Percentiles rank a stretch among this genome's conserved stretches.
phyloP scores from a whole-genome alignment of 2,329 filamentous ascomycete genomes.

The Apiospora kogelbergensis region DNA sequence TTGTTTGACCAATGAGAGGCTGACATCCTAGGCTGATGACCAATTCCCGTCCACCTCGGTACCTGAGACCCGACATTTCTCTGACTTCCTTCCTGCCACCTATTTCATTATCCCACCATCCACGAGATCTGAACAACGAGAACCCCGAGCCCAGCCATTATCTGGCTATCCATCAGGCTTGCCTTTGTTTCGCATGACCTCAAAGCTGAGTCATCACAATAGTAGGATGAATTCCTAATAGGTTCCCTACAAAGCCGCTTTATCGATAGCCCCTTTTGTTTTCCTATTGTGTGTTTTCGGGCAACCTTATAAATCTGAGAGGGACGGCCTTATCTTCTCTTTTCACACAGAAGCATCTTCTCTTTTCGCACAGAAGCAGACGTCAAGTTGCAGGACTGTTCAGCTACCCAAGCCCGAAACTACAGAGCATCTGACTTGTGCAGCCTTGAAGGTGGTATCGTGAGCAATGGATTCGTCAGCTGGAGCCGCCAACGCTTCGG shows the following conservation, averaged over 20 bases:
- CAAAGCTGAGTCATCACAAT: conserved; percentile 4
- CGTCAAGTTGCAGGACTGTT: neutral
- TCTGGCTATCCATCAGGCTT: neutral
- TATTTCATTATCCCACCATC: neutral
- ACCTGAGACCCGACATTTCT: neutral
- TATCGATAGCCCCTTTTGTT: neutral
- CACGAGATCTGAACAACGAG: neutral
- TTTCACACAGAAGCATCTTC: neutral
- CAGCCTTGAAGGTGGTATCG: neutral
- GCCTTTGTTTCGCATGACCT: neutral
- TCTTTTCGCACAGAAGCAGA: neutral
- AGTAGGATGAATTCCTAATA: neutral
- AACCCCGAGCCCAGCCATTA: neutral
- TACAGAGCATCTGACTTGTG: neutral
- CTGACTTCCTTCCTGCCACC: conserved; percentile 5
- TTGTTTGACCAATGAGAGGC: neutral
- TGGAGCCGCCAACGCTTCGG: neutral
- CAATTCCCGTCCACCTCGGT: neutral
- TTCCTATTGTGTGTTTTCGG: neutral
- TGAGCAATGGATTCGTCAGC: neutral
- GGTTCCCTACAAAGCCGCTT: neutral
- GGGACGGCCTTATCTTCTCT: neutral
- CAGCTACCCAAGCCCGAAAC: neutral
- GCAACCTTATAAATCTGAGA: neutral
- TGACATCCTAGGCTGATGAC: conserved; percentile 4